Evolutionary conservation across 768 basidiomycete species (phyloP), one percentile per base, ranked within the genome.

Genomic region (Chalciporus piperatus): DNA sequence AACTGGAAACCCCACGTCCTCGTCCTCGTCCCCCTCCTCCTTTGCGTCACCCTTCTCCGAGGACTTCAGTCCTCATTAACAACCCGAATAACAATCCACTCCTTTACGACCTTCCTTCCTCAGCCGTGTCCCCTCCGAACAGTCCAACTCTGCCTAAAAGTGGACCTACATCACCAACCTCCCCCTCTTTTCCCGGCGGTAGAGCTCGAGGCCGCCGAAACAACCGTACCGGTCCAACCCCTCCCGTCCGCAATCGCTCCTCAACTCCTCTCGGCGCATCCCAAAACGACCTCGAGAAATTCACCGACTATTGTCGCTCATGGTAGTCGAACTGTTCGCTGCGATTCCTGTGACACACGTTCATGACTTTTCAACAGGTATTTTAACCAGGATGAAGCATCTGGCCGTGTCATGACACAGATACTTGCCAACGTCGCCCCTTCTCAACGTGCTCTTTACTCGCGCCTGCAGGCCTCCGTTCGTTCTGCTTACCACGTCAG

Each of bases 361-460:
- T 65, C 53, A 57, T 23, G 38, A 37, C 45, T 32, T 41, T 43
- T 45, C 55, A 45, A 30, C 59, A 92, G 90, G 91, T 93, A 91
- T 69, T 92, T 83, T 68, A 74, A 82, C 55, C 91, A 92, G 68
- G 86, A 92, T 63, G 84, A 89, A 60, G 77, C 82, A 58, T 79
- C 91, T 17, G 87, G 89, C 23, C 82, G 82, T 43, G 73, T 79
- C 54, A 92, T 96, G 84, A 87, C 89, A 13, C 85, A 90, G 57
- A 91, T 84, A 4, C 74, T 96, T 41, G 79, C 89, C 41, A 85
- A 84, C 30, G 77, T 93, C 4, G 87, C 87, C 7, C 81, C 91
- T 2, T 84, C 89, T 1, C 92, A 95, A 59, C 85, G 89, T 51
- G 90, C 92, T 9, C 86, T 89, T 1, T 96, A 87, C 67, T 87